These are phyloP conservation scores for Ulmus americana DNA, from an alignment of 331 rosid species.

Conservation along the genomic window DNA sequence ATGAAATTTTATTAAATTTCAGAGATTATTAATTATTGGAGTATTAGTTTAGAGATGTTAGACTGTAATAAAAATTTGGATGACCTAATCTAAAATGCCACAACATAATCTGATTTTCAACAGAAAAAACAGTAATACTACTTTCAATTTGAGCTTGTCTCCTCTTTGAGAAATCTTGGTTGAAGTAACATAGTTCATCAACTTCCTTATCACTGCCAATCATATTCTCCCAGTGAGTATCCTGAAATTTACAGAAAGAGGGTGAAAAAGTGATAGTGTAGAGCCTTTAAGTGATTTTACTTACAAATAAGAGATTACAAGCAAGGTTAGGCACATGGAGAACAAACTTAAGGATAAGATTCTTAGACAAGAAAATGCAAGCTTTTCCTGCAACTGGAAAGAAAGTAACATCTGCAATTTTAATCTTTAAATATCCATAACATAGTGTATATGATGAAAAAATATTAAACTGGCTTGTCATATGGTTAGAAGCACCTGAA, in stretches of 20 bases:
- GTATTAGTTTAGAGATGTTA: no score
- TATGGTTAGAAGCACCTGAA: background rate
- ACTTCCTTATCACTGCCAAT: background rate
- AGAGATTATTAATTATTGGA: no score
- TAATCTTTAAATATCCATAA: background rate
- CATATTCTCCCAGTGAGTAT: background rate
- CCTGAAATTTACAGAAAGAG: background rate
- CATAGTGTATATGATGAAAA: background rate
- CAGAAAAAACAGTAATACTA: background rate
- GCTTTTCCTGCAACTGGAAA: background rate
- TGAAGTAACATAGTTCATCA: background rate
- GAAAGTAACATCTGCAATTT: background rate
- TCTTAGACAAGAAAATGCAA: background rate
- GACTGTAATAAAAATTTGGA: background rate
- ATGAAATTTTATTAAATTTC: no score
- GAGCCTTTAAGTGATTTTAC: background rate
- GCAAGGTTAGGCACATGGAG: background rate
- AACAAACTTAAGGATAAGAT: background rate
- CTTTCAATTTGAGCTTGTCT: no score
- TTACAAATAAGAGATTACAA: background rate
- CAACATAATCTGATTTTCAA: background rate
- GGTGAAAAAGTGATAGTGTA: background rate
- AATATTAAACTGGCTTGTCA: background rate
- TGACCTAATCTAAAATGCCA: background rate
- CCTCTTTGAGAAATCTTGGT: background rate